Evolutionary conservation across 1,139 yeast species (phyloP), one percentile per base, ranked within the genome.

Genomic region (Blastobotrys apis): DNA sequence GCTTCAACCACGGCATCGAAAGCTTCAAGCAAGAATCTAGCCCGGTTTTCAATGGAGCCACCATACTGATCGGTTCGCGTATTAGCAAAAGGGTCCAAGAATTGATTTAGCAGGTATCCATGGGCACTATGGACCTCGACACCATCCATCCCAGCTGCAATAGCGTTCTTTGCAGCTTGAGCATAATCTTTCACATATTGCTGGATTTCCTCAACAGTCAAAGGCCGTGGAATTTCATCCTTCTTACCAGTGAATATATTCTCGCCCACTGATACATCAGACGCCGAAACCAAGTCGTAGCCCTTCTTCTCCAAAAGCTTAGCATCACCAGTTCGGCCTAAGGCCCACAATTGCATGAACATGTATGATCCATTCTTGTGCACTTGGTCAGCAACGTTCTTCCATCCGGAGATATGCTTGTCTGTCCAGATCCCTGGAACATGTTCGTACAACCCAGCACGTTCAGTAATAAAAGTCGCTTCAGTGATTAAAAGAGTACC

Each of bases 121-220:
- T 81, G 78, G 8, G 84, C 86, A 37, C 66, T 68, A 57, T 81
- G 87, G 44, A 81, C 58, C 61, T 81, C 84, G 33, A 81, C 71
- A 52, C 76, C 78, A 58, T 81, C 87, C 49, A 80, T 78, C 10
- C 86, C 85, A 2, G 81, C 80, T 13, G 58, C 64, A 33, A 75
- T 50, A 1, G 78, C 74, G 37, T 66, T 65, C 50, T 62, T 60
- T n/a, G 78, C 76, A 4, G 78, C 77, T 3, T 51, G 47, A 1
- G 64, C 65, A 49, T 58, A 74, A 27, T 62, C 58, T 45, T 63
- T 50, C 23, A 71, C 60, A 36, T 65, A 54, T 26, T 60, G 55
- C 45, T 68, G 57, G 53, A 78, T 63, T 47, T 75, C 80, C 21
- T 59, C 65, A 16, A 50, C 49, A 8, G 77, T 67, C 30, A 72